Evolutionary conservation across 306 rosid species (phyloP), one percentile per base, ranked within the genome.

Genomic region (Malus sieversii): DNA sequence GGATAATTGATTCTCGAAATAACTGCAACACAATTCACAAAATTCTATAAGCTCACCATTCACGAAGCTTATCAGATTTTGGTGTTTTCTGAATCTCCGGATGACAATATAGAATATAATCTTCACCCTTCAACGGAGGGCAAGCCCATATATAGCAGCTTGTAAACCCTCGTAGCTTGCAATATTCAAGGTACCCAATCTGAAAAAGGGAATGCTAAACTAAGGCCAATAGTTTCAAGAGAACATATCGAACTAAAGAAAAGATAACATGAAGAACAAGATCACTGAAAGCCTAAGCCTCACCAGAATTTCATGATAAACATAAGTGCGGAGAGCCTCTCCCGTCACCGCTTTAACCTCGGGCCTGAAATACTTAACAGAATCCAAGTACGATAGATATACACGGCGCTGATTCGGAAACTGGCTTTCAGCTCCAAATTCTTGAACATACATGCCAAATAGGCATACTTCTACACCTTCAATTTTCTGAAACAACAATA

Each of bases 141-240:
- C 98, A 96, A 9, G 99, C 99, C 99, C 99, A 96, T 75, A 96
- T 96, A 82, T 96, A 96, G 86, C 99, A 96, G 83, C 98, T 92
- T 52, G 99, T 90, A 80, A 90, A 92, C 73, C 99, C 99, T 59
- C 99, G 92, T 73, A 74, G 77, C 89, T 96, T 96, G 84, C 99
- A 96, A 82, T 96, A 96, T 40, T 96, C 99, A 62, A 96, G 99
- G 85, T 96, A 96, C 64, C 98, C 99, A 73, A 92, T 96, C 98
- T 95, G 84, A 59, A 82, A 48, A 82, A 59, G 19, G 64, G 67
- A 70, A 77, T 35, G 44, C 12, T 14, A 52, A 13, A 66, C 25
- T 8, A 62, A 70, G 68, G 68, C 19, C 84, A 65, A 77, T 32
- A 66, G 76, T 75, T 72, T 74, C 33, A 78, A 68, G 58, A 73